A percentile compares a stretch with the other conserved stretches of the same genome.
These are phyloP conservation scores for Acer saccharum DNA, from an alignment of 345 rosid genomes.

Conservation along the genomic window DNA sequence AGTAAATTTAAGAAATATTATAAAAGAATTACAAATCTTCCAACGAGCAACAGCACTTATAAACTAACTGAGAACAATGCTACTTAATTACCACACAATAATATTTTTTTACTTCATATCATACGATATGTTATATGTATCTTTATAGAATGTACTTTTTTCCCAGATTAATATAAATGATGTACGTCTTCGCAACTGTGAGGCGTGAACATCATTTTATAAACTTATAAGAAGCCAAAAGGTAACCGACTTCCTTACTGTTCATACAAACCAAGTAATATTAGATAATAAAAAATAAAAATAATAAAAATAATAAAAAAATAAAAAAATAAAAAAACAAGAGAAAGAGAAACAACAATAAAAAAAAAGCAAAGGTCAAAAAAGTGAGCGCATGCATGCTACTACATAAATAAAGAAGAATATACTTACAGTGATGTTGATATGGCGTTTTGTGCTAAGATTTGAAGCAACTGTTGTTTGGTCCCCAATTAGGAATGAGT, in stretches of 20 bases:
- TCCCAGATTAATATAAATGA: no score
- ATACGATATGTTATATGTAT: no score
- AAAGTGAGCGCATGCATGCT: constrained; percentile 28
- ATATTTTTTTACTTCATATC: no score
- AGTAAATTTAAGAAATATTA: no score
- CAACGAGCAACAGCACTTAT: no score
- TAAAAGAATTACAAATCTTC: no score
- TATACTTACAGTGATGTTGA: constrained; percentile 30
- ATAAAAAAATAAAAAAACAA: no score
- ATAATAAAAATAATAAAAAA: no score
- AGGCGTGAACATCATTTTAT: neutral
- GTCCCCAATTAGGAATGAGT: constrained; percentile 71
- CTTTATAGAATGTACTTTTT: no score
- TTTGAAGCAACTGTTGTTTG: constrained; percentile 1
- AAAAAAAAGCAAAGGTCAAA: neutral
- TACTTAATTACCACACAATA: no score
- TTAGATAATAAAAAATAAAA: neutral
- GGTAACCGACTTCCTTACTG: neutral
- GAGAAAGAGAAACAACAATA: no score
- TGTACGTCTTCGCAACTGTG: neutral
- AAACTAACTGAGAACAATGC: no score
- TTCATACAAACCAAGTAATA: neutral
- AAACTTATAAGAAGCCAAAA: neutral
- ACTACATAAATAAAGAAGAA: neutral
- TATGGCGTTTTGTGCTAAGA: neutral